Percentiles rank a stretch among this genome's conserved stretches.
Evolutionary conservation across 2,329 filamentous ascomycete species (phyloP).

Genomic region (Ustulina deusta): DNA sequence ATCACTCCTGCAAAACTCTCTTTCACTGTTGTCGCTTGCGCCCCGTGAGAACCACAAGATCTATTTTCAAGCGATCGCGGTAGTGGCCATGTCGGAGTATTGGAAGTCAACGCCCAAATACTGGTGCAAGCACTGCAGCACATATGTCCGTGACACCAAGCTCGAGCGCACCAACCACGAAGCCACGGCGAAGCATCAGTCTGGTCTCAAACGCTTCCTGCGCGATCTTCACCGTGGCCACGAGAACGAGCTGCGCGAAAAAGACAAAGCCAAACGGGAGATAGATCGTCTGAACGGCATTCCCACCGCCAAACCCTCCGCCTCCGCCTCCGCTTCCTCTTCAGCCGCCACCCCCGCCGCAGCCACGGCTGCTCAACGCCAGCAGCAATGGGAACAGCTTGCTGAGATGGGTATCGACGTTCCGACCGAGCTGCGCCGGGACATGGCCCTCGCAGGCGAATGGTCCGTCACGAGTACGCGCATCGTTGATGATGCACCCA

Average conservation of each 20-base stretch:
- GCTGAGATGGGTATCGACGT: constrained; percentile 88
- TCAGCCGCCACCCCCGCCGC: constrained; percentile 43
- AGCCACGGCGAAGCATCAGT: constrained; percentile 85
- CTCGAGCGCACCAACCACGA: constrained; percentile 92
- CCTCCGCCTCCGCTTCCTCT: constrained; percentile 49
- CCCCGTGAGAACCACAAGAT: background rate
- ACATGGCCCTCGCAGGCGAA: constrained; percentile 89
- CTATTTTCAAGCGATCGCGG: background rate
- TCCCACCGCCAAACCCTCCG: constrained; percentile 65
- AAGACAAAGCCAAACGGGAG: constrained; percentile 84
- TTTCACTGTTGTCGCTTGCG: background rate
- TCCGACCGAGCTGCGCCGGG: constrained; percentile 79
- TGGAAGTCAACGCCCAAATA: constrained; percentile 98
- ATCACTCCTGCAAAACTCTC: background rate
- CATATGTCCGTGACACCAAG: constrained; percentile 90
- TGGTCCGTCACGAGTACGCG: constrained; percentile 81
- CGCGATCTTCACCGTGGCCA: constrained; percentile 88
- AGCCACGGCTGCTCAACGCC: constrained; percentile 74
- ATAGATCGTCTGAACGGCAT: constrained; percentile 83
- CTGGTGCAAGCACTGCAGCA: constrained; percentile 97
- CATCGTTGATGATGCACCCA: constrained; percentile 60
- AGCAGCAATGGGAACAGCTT: constrained; percentile 87
- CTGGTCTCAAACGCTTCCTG: constrained; percentile 87
- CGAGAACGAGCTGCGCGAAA: constrained; percentile 83
- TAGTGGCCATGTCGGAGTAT: constrained; percentile 84